Evolutionary conservation across 2,329 filamentous ascomycete genomes (phyloP).

Genomic region (Claviceps capensis): DNA sequence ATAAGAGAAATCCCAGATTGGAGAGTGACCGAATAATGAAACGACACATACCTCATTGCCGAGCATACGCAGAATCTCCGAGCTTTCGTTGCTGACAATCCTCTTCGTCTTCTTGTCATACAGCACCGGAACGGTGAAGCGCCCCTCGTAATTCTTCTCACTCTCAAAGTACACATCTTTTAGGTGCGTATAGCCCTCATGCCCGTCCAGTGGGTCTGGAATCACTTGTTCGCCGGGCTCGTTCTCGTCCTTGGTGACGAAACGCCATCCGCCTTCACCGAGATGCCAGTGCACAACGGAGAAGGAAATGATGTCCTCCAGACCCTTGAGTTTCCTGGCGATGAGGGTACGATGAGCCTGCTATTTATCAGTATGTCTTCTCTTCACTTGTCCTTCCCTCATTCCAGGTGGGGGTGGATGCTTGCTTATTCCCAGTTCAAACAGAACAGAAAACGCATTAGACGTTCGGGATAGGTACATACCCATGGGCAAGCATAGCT

Average conservation of each 20-base stretch:
- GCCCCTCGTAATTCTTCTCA: slow-evolving; percentile 57
- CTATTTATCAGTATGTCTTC: not conserved
- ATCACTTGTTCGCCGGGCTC: slow-evolving; percentile 49
- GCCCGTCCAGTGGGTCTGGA: slow-evolving; percentile 55
- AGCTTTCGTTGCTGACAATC: slow-evolving; percentile 86
- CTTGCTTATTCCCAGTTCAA: too few species aligned
- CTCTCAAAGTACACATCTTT: slow-evolving; percentile 68
- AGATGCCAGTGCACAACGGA: slow-evolving; percentile 93
- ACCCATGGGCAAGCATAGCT: slow-evolving; percentile 90
- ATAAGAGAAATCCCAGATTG: not conserved
- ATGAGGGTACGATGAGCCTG: slow-evolving; percentile 74
- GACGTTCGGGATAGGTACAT: slow-evolving; percentile 9
- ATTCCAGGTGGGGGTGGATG: too few species aligned
- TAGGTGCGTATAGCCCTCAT: slow-evolving; percentile 55
- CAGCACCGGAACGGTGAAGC: slow-evolving; percentile 79
- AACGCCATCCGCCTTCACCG: slow-evolving; percentile 62
- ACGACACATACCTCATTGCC: slow-evolving; percentile 46
- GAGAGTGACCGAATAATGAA: not conserved
- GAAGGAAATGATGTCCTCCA: slow-evolving; percentile 67
- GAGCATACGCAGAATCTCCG: slow-evolving; percentile 87
- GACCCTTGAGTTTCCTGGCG: slow-evolving; percentile 76
- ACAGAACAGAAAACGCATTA: too few species aligned
- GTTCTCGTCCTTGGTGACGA: slow-evolving; percentile 48
- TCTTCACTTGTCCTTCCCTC: not conserved
- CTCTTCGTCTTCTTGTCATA: slow-evolving; percentile 63